Conservation (phyloP, 768 basidiomycete genomes). For the Pulveroboletus sp. region DNA sequence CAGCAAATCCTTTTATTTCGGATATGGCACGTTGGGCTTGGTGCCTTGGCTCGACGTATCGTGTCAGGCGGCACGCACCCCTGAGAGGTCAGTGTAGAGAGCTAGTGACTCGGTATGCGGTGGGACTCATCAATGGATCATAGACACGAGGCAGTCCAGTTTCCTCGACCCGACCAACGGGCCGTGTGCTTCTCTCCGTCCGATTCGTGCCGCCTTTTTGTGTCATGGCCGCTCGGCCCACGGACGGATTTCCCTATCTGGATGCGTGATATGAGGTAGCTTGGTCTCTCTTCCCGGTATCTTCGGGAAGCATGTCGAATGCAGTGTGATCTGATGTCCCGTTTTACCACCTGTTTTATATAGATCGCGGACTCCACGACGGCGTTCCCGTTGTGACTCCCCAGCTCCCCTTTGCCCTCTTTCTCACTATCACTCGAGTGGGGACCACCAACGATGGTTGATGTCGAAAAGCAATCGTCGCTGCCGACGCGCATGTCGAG, state of each 20-base stretch:
- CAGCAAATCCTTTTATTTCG: background rate
- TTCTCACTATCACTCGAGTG: conserved; percentile 2
- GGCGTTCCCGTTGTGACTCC: conserved; percentile 7
- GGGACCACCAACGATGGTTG: conserved; percentile 23
- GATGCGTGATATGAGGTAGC: conserved; percentile 11
- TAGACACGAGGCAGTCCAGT: conserved; percentile 3
- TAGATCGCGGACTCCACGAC: conserved; percentile 16
- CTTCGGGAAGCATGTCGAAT: conserved; percentile 20
- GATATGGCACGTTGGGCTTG: background rate
- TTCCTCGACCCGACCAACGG: background rate
- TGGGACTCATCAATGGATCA: background rate
- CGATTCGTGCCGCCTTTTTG: conserved; percentile 7
- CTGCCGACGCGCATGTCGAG: conserved; percentile 19
- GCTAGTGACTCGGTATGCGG: conserved; percentile 1
- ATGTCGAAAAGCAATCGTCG: conserved; percentile 29
- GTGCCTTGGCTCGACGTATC: background rate
- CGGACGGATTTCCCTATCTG: conserved; percentile 5
- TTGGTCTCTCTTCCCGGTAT: conserved; percentile 21
- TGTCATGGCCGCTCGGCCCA: conserved; percentile 10
- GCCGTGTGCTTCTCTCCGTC: conserved; percentile 4
- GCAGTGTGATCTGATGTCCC: conserved; percentile 22
- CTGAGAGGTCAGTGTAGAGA: conserved; percentile 1
- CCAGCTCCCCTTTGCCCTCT: conserved; percentile 16
- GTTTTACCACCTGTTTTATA: conserved; percentile 24
- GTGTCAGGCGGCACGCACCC: too few species aligned